Base-by-base conservation (phyloP, 768 basidiomycete species). In the Chalciporus sphaerocephalus region DNA sequence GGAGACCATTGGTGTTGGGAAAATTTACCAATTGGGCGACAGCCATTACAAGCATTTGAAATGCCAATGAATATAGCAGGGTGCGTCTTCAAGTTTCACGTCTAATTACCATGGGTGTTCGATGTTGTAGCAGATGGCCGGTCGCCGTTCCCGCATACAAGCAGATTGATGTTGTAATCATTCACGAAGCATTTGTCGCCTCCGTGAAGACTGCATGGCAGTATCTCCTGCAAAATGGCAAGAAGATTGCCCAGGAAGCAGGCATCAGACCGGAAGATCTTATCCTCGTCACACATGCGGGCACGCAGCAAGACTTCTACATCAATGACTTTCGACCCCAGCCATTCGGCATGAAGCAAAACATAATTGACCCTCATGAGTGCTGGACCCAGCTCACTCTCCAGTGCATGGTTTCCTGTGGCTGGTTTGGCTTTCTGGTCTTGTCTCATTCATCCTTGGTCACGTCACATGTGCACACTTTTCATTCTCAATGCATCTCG, bases 261-360 rank as follows among this genome's bases (percentile, higher is more conserved):
- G 52, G 55, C n/a, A 57, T 74, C n/a, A 49, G 57, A 47, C 72
- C 73, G 0, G 67, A 74, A 48, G 65, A 75, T 6, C 40, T 76
- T 3, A 65, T 74, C 23, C 62, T 76, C 11, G 74, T 76, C 5
- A 74, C 72, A 1, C 61, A 65, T 11, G 63, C 64, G 0, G 74
- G 74, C 7, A 66, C 64, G 0, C 65, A 72, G 33, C 69, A 71
- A 50, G 67, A 69, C 34, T 74, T 74, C 55, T 63, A 62, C 20
- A 62, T 73, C 25, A 57, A 47, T 13, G 73, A 74, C 38, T 68
- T 66, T 32, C 45, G 61, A 44, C 52, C 54, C 27, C 41, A 36
- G 4, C 54, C 61, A 12, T 46, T 56, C 13, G 53, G 51, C 23
- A 40, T 44, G 44, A 47, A 42, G 21, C 58, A 49, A 21, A 42